Evolutionary conservation across 805 yeast genomes (phyloP).

Genomic region (Candida sakaeoensis): DNA sequence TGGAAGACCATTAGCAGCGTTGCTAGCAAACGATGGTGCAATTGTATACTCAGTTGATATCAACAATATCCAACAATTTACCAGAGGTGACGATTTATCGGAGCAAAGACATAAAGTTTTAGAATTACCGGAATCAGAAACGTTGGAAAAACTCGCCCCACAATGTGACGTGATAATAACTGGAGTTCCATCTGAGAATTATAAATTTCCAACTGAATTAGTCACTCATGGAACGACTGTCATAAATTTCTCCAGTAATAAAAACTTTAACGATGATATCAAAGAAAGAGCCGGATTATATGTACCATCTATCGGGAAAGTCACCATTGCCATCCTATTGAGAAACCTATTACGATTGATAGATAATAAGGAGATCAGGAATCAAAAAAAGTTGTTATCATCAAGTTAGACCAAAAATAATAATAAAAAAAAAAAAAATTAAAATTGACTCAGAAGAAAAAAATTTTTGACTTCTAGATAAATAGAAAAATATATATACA

Average conservation of each 20-base stretch:
- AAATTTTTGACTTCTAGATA: conserved; percentile 4
- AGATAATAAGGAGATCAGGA: conserved; percentile 50
- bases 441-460: conserved; percentile 5
- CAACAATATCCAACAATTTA: conserved; percentile 82
- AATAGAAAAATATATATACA: neutral
- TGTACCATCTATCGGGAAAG: conserved; percentile 95
- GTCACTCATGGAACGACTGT: conserved; percentile 87
- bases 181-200: conserved; percentile 83
- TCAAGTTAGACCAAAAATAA: neutral
- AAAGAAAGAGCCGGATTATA: conserved; percentile 85
- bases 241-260: conserved; percentile 83
- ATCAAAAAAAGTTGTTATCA: neutral
- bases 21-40: conserved; percentile 96
- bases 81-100: conserved; percentile 88
- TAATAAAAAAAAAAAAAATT: neutral
- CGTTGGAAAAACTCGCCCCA: conserved; percentile 63
- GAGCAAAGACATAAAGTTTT: conserved; percentile 77
- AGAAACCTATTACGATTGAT: conserved; percentile 83
- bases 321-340: conserved; percentile 90
- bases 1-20: conserved; percentile 94
- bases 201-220: conserved; percentile 81
- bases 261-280: conserved; percentile 80
- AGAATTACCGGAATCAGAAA: conserved; percentile 39
- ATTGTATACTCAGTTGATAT: conserved; percentile 89
- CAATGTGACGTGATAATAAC: conserved; percentile 90